A percentile compares a stretch with the other conserved stretches of the same genome.
Conservation (phyloP, 169 alveolate genomes). For the Theileria annulata region DNA sequence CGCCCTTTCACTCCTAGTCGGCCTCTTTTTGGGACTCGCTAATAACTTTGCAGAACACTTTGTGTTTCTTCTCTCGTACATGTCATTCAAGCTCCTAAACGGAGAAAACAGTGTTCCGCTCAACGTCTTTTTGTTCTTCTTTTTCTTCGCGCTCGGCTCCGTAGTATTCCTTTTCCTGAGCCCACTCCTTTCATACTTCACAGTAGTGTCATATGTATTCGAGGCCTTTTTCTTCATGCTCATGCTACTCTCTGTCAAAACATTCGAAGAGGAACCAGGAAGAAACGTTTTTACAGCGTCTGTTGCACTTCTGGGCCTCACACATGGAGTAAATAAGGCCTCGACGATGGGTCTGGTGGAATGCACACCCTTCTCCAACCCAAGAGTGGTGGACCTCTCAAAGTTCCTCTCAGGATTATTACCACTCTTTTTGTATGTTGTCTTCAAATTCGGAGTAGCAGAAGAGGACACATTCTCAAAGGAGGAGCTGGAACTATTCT, state of each 20-base stretch:
- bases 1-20: conserved; percentile 1
- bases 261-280: conserved; percentile 11
- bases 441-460: conserved; percentile 1
- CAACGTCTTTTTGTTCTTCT: conserved; percentile 21
- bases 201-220: conserved; percentile 13
- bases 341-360: neutral
- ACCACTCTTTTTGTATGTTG: conserved; percentile 4
- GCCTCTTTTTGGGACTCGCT: conserved; percentile 47
- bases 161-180: conserved; percentile 37
- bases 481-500: neutral
- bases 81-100: conserved; percentile 24
- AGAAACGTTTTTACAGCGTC: conserved; percentile 7
- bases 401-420: neutral
- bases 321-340: conserved; percentile 1
- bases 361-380: conserved; percentile 11
- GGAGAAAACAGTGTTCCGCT: conserved; percentile 21
- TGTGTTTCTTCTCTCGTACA: conserved; percentile 32
- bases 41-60: conserved; percentile 24
- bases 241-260: conserved; percentile 19
- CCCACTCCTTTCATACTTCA: conserved; percentile 36
- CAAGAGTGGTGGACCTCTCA: neutral
- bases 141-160: conserved; percentile 6
- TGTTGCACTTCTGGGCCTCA: conserved; percentile 2
- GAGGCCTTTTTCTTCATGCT: conserved; percentile 26
- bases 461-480: neutral